A percentile compares a stretch with the other conserved stretches of the same genome.
Conservation (phyloP, 192 early-diverging fungal genomes). For the Kappamyces sp. region DNA sequence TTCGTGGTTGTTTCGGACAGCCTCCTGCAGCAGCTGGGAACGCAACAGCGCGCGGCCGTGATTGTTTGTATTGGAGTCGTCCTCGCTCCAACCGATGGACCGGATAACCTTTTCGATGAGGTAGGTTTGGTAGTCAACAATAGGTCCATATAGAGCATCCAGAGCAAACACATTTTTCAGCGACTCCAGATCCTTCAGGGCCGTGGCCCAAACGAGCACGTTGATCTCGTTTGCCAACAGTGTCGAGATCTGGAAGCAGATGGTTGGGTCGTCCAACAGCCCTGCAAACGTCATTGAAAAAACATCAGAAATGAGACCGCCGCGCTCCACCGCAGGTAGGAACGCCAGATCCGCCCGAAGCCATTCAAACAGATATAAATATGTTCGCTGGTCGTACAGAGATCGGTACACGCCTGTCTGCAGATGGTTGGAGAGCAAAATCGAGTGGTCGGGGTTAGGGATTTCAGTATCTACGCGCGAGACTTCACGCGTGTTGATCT, state of each 20-base stretch:
- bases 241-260: conserved; percentile 9
- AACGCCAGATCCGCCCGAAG: conserved; percentile 7
- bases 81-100: conserved; percentile 19
- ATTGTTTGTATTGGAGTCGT: not conserved
- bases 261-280: conserved; percentile 2
- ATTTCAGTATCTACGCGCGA: not conserved
- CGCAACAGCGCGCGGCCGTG: conserved; percentile 23
- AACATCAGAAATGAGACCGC: conserved; percentile 21
- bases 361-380: conserved; percentile 10
- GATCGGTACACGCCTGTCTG: conserved; percentile 14
- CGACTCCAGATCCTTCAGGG: conserved; percentile 15
- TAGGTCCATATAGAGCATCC: conserved; percentile 12
- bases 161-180: conserved; percentile 13
- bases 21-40: conserved; percentile 18
- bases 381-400: conserved; percentile 1
- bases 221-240: conserved; percentile 17
- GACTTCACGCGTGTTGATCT: not conserved
- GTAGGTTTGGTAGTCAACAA: conserved; percentile 3
- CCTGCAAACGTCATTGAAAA: conserved; percentile 14
- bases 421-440: conserved; percentile 1
- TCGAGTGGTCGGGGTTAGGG: not conserved
- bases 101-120: conserved; percentile 15
- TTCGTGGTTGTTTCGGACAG: conserved; percentile 15
- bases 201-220: conserved; percentile 21
- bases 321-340: conserved; percentile 20